phyloP scores from a whole-genome alignment of 2,329 filamentous ascomycete species.

The Paradendryphiella salina region DNA sequence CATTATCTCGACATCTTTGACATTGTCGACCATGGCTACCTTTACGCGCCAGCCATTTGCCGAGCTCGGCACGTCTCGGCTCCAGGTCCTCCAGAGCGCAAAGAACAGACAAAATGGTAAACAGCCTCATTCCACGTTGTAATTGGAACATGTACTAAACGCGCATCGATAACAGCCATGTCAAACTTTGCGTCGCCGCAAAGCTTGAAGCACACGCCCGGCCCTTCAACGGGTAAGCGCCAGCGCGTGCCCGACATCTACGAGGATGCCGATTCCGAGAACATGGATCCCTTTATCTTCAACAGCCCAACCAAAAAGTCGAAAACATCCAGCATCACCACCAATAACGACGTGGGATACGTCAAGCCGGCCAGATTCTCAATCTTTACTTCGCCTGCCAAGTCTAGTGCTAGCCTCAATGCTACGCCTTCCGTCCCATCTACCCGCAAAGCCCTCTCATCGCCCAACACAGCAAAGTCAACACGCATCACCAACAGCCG shows the following conservation, averaged over 20 bases:
- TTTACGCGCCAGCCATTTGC: slow-evolving; percentile 73
- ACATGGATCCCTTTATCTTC: slow-evolving; percentile 59
- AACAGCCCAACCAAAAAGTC: slow-evolving; percentile 58
- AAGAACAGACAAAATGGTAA: slow-evolving; percentile 75
- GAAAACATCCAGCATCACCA: slow-evolving; percentile 44
- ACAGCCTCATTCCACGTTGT: slow-evolving; percentile 9
- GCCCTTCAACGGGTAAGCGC: slow-evolving; percentile 51
- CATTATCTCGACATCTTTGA: slow-evolving; percentile 1
- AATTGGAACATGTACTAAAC: slow-evolving; percentile 24
- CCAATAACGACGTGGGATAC: slow-evolving; percentile 32
- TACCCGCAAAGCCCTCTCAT: slow-evolving; percentile 48
- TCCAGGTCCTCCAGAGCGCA: slow-evolving; percentile 71
- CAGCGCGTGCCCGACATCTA: slow-evolving; percentile 48
- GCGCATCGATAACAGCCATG: slow-evolving; percentile 33
- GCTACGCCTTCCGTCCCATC: slow-evolving; percentile 36
- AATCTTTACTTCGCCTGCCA: slow-evolving; percentile 38
- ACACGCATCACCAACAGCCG: slow-evolving; percentile 59
- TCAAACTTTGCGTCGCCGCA: slow-evolving; percentile 37
- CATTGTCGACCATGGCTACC: slow-evolving; percentile 42
- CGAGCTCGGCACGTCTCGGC: slow-evolving; percentile 68
- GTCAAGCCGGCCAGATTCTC: slow-evolving; percentile 50
- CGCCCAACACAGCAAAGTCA: slow-evolving; percentile 49
- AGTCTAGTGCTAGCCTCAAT: slow-evolving; percentile 27
- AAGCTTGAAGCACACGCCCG: slow-evolving; percentile 33
- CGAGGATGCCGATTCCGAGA: slow-evolving; percentile 59